Base-by-base conservation (phyloP, 1,284 basidiomycete genomes). In the Ceratorhiza oryzae-sativae region DNA sequence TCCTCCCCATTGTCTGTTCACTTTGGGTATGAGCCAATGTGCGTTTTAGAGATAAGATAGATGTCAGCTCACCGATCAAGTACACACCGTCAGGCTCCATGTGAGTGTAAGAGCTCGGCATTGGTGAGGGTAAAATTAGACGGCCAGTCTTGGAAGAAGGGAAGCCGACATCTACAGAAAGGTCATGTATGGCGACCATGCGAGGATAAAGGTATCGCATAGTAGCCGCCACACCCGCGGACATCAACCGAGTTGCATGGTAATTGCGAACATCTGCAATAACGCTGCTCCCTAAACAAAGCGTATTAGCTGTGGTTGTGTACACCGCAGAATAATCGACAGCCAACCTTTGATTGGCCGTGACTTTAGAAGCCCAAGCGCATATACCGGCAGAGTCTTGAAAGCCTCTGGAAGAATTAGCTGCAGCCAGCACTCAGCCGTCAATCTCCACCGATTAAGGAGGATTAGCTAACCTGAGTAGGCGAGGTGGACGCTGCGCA, bases 11-110 rank as follows among this genome's bases (percentile, higher is more conserved):
- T 98, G 79, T 96, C 95, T 95, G 61, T n/a, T 41, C 62, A 36
- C 23, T 15, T 39, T 13, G 71, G 53, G 48, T 76, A 75, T 75
- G 73, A 76, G 74, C 73, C 60, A 39, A 56, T 49, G 73, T 73
- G 42, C 39, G 20, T 42, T 32, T 42, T 48, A 9, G 46, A 46
- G 13, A 39, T 39, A 34, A 65, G 34, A 58, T 39, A 30, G 32
- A 3, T 2, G 30, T 46, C 30, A 62, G 63, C 53, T 74, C 75
- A 94, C 94, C 91, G 75, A 97, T 89, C 71, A 99, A 83, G 81
- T 99, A 99, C 13, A 97, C 85, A 0, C 97, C 97, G 77, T 94
- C 86, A 0, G 88, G 86, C 76, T 94, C 89, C 97, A 99, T 98
- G 77, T 90, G 93, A 60, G 86, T 83, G 81, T 98, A 90, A 74